Evolutionary conservation across 495 filamentous ascomycete genomes (phyloP), one percentile per base, ranked within the genome.

Genomic region (Penicillium riverlandense): DNA sequence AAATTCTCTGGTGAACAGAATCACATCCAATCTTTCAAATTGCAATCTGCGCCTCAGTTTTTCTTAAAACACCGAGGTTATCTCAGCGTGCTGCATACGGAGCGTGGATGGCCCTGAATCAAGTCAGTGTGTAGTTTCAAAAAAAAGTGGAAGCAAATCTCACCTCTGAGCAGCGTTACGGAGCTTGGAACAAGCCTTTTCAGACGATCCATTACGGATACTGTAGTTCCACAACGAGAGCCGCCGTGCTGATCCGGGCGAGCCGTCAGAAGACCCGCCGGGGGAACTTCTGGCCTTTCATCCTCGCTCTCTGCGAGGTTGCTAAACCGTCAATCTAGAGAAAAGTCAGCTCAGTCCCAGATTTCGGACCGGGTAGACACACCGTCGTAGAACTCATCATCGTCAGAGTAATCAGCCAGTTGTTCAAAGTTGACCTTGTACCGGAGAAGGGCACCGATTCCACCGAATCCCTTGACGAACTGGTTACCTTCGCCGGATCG

Each of bases 381-480:
- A 86, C 84, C 90, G 73, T 97, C 92, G 71, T 97, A 97, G 75
- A 95, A 96, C 59, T 97, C 90, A 74, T 97, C 92, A 67, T 98
- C 92, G 67, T 96, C 91, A 66, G 86, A 83, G 55, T 83, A 79
- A 67, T 98, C 94, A 57, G 85, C 86, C 64, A 98, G 79, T 66
- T 98, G 94, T 71, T 98, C 92, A 74, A 98, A 98, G 75, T 98
- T 98, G 74, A 98, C 86, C 74, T 96, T 97, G 81, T 98, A 98
- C 49, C 92, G 87, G 60, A 98, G 82, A 54, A 98, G 83, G 37
- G 91, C 91, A 46, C 92, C 92, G 53, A 98, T 94, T 57, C 92
- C 92, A 82, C 92, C 92, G 59, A 98, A 98, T 43, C 92, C 92
- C 71, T 96, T 96, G 55, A 98, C 92, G 72, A 98, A 98, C 72